These are phyloP conservation scores for Clavaria fumosa DNA, from an alignment of 768 basidiomycete species.

Conservation along the genomic window DNA sequence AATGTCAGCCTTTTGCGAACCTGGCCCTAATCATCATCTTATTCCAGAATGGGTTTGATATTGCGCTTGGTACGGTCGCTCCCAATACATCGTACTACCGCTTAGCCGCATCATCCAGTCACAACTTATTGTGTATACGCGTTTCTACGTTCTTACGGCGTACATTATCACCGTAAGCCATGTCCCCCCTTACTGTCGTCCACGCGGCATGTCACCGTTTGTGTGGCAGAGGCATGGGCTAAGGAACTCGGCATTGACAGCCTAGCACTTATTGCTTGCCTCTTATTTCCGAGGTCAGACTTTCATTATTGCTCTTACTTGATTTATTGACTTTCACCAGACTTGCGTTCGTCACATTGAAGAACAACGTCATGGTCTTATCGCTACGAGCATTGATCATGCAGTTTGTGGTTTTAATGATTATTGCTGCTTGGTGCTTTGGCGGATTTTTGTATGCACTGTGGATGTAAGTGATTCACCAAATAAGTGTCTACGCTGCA, in stretches of 20 bases:
- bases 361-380: slow-evolving; percentile 66
- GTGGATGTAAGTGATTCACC: slow-evolving; percentile 79
- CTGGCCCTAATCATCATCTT: too few relatives aligned
- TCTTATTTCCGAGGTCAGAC: slow-evolving; percentile 73
- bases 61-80: slow-evolving; percentile 57
- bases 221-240: slow-evolving; percentile 46
- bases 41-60: slow-evolving; percentile 86
- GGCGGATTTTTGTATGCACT: slow-evolving; percentile 85
- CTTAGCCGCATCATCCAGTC: slow-evolving; percentile 26
- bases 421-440: slow-evolving; percentile 82
- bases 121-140: slow-evolving; percentile 68
- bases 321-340: slow-evolving; percentile 22
- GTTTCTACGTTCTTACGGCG: slow-evolving; percentile 61
- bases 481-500: too few relatives aligned
- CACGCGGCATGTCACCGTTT: slow-evolving; percentile 6
- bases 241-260: slow-evolving; percentile 61
- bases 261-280: slow-evolving; percentile 75
- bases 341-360: slow-evolving; percentile 81
- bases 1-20: too few relatives aligned
- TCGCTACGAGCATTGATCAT: slow-evolving; percentile 84
- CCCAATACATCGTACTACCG: neutral
- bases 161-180: slow-evolving; percentile 45
- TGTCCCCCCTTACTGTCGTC: neutral
- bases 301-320: neutral
- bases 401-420: slow-evolving; percentile 75